phyloP scores from a whole-genome alignment of 495 filamentous ascomycete genomes.

The Trichoderma erinaceum region DNA sequence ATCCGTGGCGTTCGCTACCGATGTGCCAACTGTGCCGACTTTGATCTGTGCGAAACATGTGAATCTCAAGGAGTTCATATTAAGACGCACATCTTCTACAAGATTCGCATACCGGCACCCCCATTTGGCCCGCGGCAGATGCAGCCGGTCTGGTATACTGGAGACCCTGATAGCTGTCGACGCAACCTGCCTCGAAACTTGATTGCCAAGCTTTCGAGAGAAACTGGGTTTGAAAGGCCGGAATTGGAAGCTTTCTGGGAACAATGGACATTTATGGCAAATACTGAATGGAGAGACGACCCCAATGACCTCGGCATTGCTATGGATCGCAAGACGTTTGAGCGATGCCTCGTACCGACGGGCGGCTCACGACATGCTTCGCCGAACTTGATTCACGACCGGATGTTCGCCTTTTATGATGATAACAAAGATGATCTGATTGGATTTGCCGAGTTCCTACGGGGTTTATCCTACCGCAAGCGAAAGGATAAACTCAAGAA shows the following conservation, averaged over 20 bases:
- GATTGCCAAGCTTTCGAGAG: conserved; percentile 57
- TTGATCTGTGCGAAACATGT: conserved; percentile 84
- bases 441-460: conserved; percentile 87
- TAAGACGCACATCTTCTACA: conserved; percentile 95
- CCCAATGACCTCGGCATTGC: conserved; percentile 70
- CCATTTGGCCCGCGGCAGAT: conserved; percentile 50
- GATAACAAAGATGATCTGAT: conserved; percentile 82
- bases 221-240: conserved; percentile 70
- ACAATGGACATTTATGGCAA: conserved; percentile 89
- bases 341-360: conserved; percentile 79
- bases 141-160: conserved; percentile 83
- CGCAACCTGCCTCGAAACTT: conserved; percentile 58
- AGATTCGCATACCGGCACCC: conserved; percentile 51
- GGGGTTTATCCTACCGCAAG: conserved; percentile 74
- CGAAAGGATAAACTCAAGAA: conserved; percentile 65
- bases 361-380: conserved; percentile 66
- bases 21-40: conserved; percentile 88
- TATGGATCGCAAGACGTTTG: conserved; percentile 86
- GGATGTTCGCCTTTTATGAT: conserved; percentile 95
- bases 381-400: conserved; percentile 87
- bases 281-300: conserved; percentile 76
- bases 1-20: conserved; percentile 89
- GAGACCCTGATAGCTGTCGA: conserved; percentile 61
- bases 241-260: conserved; percentile 93
- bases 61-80: conserved; percentile 78